Base-by-base conservation (phyloP, 306 rosid genomes). In the Urtica urens region DNA sequence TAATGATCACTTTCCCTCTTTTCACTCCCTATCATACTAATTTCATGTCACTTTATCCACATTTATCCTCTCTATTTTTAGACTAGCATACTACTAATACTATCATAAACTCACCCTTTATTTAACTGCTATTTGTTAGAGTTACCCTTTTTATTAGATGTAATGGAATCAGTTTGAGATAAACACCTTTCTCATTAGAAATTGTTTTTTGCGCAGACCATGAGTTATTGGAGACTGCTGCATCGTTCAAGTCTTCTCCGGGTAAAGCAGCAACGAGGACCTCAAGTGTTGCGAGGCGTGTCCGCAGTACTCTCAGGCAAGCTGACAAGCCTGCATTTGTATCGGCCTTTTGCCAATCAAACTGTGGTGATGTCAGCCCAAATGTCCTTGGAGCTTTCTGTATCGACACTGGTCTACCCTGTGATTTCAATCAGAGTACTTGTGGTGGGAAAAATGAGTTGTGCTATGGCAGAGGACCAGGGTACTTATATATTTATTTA, bases 351-450 rank as follows among this genome's bases (percentile, higher is more conserved):
- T 87, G 96, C 55, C 96, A 87, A 58, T 71, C 96, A 16, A 87
- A 87, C 63, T 83, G 88, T 50, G 96, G 96, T 49, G 96, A 87
- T 73, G 96, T 87, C 56, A 87, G 93, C 69, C 96, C 96, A 50
- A 87, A 87, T 63, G 94, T 87, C 57, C 78, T 78, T 41, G 96
- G 94, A 38, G 71, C 96, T 37, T 83, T 80, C 55, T 83, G 96
- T 53, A 58, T 58, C 42, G 96, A 76, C 67, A 83, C 86, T 46
- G 96, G 94, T 55, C 64, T 80, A 58, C 94, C 94, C 51, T 87
- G 96, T 78, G 86, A 87, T 51, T 87, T 87, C 74, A 87, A 83
- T 69, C 96, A 87, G 59, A 83, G 96, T 69, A 83, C 96, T 43
- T 87, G 96, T 55, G 93, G 71, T 35, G 94, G 96, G 45, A 76